Conservation (phyloP, 306 rosid genomes). For the Acacia confusa region DNA sequence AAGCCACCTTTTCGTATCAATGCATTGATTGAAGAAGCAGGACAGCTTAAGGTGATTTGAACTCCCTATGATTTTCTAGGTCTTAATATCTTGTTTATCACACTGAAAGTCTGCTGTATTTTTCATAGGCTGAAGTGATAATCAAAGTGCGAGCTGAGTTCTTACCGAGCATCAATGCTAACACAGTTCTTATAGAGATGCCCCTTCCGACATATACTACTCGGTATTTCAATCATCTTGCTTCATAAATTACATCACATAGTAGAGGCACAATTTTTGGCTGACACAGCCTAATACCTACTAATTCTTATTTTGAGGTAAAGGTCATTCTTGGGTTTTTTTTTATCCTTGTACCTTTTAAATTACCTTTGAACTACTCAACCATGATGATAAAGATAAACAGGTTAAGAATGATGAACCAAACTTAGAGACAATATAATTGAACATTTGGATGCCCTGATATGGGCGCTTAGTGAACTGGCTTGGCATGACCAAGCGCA, state of each 20-base stretch:
- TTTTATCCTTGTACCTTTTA: background rate
- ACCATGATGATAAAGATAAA: background rate
- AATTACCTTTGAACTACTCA: background rate
- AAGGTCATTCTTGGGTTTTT: background rate
- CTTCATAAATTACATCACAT: conserved; percentile 18
- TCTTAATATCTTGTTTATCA: conserved; percentile 25
- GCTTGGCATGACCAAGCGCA: background rate
- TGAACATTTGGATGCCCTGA: background rate
- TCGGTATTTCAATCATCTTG: conserved; percentile 55
- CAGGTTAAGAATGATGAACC: background rate
- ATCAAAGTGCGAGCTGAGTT: conserved; percentile 81
- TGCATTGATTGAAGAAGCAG: conserved; percentile 85
- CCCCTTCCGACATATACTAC: conserved; percentile 79
- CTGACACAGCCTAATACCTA: background rate
- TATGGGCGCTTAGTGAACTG: background rate
- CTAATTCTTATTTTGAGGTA: background rate
- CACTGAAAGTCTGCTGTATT: conserved; percentile 12
- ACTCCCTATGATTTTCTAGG: conserved; percentile 6
- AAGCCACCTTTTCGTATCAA: conserved; percentile 86
- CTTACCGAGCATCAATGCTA: conserved; percentile 68
- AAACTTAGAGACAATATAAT: background rate
- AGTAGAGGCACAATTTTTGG: conserved; percentile 1
- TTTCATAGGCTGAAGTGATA: conserved; percentile 79
- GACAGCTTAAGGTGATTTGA: conserved; percentile 65
- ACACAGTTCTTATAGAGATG: conserved; percentile 69